phyloP scores from a whole-genome alignment of 352 stramenopile species.

The Phytophthora citrophthora region DNA sequence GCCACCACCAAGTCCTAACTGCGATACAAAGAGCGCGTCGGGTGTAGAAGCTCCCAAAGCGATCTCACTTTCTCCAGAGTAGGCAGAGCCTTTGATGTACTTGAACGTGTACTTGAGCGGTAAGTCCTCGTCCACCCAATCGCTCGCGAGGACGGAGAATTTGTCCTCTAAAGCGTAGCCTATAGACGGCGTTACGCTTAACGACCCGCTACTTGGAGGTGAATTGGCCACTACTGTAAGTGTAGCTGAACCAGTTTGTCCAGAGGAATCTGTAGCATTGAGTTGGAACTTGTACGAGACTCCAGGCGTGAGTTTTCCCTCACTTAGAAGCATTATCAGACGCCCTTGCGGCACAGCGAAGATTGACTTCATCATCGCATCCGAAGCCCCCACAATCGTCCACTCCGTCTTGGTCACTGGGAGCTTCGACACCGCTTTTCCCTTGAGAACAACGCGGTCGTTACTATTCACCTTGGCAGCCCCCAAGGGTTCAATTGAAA shows the following conservation, averaged over 20 bases:
- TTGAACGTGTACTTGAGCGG: conserved; percentile 76
- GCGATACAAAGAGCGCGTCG: conserved; percentile 56
- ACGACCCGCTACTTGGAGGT: conserved; percentile 52
- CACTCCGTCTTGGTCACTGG: conserved; percentile 51
- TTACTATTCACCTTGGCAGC: conserved; percentile 63
- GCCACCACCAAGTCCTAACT: conserved; percentile 59
- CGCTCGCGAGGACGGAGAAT: conserved; percentile 51
- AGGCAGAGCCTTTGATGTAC: conserved; percentile 69
- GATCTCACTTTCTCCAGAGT: conserved; percentile 53
- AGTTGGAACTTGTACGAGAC: conserved; percentile 62
- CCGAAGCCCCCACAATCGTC: conserved; percentile 45
- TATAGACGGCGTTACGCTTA: conserved; percentile 46
- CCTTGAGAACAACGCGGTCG: conserved; percentile 60
- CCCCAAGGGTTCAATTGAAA: conserved; percentile 56
- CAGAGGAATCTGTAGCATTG: conserved; percentile 47
- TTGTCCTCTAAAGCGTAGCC: conserved; percentile 62
- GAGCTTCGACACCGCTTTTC: conserved; percentile 52
- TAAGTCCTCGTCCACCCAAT: conserved; percentile 75
- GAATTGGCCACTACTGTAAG: conserved; percentile 60
- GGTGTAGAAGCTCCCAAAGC: conserved; percentile 60
- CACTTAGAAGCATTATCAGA: conserved; percentile 56
- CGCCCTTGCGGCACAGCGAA: conserved; percentile 48
- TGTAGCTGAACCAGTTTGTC: conserved; percentile 44
- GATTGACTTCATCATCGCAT: conserved; percentile 32
- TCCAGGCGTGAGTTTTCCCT: conserved; percentile 50